Percentiles rank a stretch among this genome's conserved stretches.
Evolutionary conservation across 2,329 filamentous ascomycete genomes (phyloP).

Genomic region (Trichoderma afroharzianum): DNA sequence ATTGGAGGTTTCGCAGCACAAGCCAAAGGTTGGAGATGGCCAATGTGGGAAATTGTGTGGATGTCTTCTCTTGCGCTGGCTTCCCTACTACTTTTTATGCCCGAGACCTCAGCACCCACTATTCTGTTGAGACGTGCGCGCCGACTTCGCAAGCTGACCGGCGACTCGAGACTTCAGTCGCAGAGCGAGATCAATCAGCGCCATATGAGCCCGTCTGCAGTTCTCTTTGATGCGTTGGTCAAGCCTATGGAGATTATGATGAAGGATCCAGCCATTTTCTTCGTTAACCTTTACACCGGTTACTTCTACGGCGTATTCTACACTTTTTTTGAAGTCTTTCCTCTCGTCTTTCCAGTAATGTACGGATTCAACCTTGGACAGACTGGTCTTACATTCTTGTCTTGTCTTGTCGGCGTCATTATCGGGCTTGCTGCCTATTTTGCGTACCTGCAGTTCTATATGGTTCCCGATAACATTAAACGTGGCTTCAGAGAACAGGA

Average conservation of each 20-base stretch:
- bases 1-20: conserved; percentile 42
- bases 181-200: conserved; percentile 25
- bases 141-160: conserved; percentile 41
- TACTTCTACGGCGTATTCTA: conserved; percentile 54
- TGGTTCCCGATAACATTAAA: conserved; percentile 11
- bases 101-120: conserved; percentile 52
- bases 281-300: conserved; percentile 38
- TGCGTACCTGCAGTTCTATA: conserved; percentile 19
- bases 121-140: conserved; percentile 54
- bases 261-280: conserved; percentile 34
- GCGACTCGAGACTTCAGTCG: conserved; percentile 20
- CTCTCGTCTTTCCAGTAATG: conserved; percentile 46
- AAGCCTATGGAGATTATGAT: conserved; percentile 32
- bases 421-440: conserved; percentile 44
- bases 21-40: conserved; percentile 54
- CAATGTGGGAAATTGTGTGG: conserved; percentile 56
- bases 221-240: conserved; percentile 24
- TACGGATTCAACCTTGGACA: conserved; percentile 51
- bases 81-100: conserved; percentile 51
- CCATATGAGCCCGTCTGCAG: conserved; percentile 20
- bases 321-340: conserved; percentile 58
- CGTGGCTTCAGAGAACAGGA: conserved; percentile 21
- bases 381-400: conserved; percentile 59
- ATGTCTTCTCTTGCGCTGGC: conserved; percentile 49
- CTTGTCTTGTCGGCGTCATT: conserved; percentile 54